Percentiles rank a stretch among this genome's conserved stretches.
phyloP scores from a whole-genome alignment of 1,139 yeast genomes.

The Saccharomyces hybrid region DNA sequence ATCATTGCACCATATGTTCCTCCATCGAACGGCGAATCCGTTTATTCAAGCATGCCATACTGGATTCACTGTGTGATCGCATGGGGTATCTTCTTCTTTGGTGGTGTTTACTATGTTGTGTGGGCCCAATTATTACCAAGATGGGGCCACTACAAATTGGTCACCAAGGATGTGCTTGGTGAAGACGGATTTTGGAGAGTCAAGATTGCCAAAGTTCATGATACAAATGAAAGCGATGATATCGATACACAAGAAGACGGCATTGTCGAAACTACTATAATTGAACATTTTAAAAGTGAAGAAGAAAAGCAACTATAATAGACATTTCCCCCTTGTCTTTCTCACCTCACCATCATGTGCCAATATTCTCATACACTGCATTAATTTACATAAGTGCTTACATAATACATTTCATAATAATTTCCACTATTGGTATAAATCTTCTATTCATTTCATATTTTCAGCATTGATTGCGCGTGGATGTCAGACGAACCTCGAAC shows the following conservation, averaged over 20 bases:
- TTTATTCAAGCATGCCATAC: conserved; percentile 63
- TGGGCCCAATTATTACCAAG: conserved; percentile 59
- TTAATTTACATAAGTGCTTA: not conserved
- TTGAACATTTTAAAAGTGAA: conserved; percentile 1
- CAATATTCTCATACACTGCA: not conserved
- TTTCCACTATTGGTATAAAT: too few relatives aligned
- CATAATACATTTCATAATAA: too few relatives aligned
- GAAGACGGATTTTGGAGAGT: conserved; percentile 72
- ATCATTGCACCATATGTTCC: conserved; percentile 79
- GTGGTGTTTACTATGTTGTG: conserved; percentile 62
- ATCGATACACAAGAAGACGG: conserved; percentile 3
- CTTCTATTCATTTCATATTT: too few relatives aligned
- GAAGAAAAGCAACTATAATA: not conserved
- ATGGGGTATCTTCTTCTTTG: conserved; percentile 68
- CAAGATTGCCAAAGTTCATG: conserved; percentile 40
- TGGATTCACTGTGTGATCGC: conserved; percentile 80
- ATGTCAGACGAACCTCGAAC: too few relatives aligned
- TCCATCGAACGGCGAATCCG: conserved; percentile 58
- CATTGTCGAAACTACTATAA: not conserved
- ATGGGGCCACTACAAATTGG: conserved; percentile 51
- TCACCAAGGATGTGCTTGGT: conserved; percentile 53
- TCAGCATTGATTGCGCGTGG: too few relatives aligned
- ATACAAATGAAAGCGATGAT: conserved; percentile 10
- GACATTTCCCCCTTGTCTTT: not conserved
- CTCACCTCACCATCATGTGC: not conserved